phyloP scores from a whole-genome alignment of 371 early-diverging fungal species.

The Mortierella sp. region DNA sequence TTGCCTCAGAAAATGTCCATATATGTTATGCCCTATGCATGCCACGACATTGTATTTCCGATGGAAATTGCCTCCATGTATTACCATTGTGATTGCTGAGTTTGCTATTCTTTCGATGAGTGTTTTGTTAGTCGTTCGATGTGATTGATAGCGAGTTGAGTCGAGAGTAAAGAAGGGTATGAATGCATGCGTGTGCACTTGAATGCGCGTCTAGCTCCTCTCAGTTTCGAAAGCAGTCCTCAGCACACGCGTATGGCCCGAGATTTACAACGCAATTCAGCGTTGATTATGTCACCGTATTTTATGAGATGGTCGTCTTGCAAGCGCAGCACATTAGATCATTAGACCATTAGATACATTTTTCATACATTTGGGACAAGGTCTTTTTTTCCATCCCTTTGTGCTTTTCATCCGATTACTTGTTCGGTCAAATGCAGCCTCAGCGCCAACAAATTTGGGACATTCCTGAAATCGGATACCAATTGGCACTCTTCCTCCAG shows the following conservation, averaged over 20 bases:
- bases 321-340: too few species aligned
- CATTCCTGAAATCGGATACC: constrained; percentile 2
- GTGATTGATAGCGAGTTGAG: background rate
- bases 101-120: background rate
- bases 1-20: too few species aligned
- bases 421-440: background rate
- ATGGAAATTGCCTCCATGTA: background rate
- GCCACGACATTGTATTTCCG: background rate
- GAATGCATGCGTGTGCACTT: constrained; percentile 1
- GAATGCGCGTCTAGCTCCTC: background rate
- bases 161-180: background rate
- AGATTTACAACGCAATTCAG: background rate
- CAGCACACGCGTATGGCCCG: background rate
- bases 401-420: constrained; percentile 1
- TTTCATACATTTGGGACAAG: too few species aligned
- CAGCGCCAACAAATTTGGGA: background rate
- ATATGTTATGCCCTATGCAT: too few species aligned
- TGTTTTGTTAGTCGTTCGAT: background rate
- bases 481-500: background rate
- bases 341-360: too few species aligned
- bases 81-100: background rate
- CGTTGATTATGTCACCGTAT: background rate
- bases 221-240: background rate
- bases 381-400: too few species aligned
- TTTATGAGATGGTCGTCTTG: background rate